A percentile compares a stretch with the other conserved stretches of the same genome.
These are phyloP conservation scores for Nicotiana paniculata DNA, from an alignment of 257 asterid genomes.

Conservation along the genomic window DNA sequence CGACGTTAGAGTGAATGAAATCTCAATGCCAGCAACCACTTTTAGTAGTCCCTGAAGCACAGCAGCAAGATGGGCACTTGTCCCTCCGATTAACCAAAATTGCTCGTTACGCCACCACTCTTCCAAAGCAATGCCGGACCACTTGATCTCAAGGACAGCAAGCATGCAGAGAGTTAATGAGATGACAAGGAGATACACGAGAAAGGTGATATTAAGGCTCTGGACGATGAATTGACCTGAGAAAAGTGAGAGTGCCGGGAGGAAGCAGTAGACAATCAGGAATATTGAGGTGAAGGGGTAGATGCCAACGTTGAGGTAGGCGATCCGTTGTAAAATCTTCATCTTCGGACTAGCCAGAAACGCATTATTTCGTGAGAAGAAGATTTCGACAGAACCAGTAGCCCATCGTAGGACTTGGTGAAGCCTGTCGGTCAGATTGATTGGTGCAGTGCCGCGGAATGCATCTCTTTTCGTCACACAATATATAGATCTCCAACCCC, in stretches of 20 bases:
- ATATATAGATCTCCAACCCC: constrained; percentile 80
- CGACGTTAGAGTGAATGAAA: constrained; percentile 71
- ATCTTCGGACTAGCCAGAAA: constrained; percentile 63
- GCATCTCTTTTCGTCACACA: constrained; percentile 87
- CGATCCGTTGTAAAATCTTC: constrained; percentile 67
- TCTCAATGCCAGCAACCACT: constrained; percentile 80
- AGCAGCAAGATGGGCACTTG: constrained; percentile 88
- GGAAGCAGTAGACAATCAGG: constrained; percentile 81
- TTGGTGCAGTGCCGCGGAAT: constrained; percentile 87
- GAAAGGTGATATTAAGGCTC: constrained; percentile 57
- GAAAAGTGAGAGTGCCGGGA: constrained; percentile 77
- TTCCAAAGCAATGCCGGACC: constrained; percentile 70
- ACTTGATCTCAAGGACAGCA: constrained; percentile 75
- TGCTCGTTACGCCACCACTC: constrained; percentile 97
- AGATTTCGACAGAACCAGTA: constrained; percentile 81
- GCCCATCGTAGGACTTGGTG: constrained; percentile 96
- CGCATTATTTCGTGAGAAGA: constrained; percentile 81
- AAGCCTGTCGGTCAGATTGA: constrained; percentile 77
- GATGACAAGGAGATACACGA: constrained; percentile 59
- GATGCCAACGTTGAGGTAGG: constrained; percentile 78
- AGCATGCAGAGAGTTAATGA: constrained; percentile 53
- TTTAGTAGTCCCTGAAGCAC: constrained; percentile 80
- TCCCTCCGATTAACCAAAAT: constrained; percentile 84
- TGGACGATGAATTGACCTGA: constrained; percentile 79
- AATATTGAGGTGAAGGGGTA: constrained; percentile 78